These are phyloP conservation scores for Nyctanthes arbortristis DNA, from an alignment of 257 asterid genomes.

Conservation along the genomic window DNA sequence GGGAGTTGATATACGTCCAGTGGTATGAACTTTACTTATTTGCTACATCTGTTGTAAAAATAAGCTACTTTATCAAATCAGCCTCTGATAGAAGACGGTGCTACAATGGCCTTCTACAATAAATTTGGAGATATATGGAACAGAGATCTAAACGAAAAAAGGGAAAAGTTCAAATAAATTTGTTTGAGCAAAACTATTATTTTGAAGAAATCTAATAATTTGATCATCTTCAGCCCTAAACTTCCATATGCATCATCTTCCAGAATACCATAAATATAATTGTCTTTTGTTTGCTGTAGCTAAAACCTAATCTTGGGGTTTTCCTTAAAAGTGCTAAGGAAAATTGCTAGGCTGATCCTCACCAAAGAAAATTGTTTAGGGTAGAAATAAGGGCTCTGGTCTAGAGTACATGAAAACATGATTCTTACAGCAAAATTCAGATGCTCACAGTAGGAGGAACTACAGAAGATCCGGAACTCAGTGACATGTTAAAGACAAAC, in stretches of 20 bases:
- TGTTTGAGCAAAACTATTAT: background rate
- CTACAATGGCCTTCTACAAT: background rate
- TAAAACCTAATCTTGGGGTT: background rate
- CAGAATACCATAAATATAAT: background rate
- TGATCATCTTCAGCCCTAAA: background rate
- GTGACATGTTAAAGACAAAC: background rate
- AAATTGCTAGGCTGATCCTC: background rate
- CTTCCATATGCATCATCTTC: background rate
- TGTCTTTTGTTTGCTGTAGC: background rate
- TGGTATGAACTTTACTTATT: slow-evolving; percentile 55
- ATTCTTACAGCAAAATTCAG: background rate
- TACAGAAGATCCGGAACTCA: background rate
- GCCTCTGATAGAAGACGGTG: background rate
- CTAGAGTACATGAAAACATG: background rate
- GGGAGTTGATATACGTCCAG: slow-evolving; percentile 87
- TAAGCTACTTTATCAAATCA: background rate
- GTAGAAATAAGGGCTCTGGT: background rate
- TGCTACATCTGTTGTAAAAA: slow-evolving; percentile 19
- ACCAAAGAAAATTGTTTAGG: background rate
- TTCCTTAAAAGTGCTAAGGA: background rate
- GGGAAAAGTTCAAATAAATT: background rate
- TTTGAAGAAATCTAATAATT: background rate
- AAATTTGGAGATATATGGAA: background rate
- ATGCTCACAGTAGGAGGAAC: background rate
- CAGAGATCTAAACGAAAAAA: background rate